A percentile compares a stretch with the other conserved stretches of the same genome.
Evolutionary conservation across 2,329 filamentous ascomycete genomes (phyloP).

Genomic region (Clonostachys byssicola): DNA sequence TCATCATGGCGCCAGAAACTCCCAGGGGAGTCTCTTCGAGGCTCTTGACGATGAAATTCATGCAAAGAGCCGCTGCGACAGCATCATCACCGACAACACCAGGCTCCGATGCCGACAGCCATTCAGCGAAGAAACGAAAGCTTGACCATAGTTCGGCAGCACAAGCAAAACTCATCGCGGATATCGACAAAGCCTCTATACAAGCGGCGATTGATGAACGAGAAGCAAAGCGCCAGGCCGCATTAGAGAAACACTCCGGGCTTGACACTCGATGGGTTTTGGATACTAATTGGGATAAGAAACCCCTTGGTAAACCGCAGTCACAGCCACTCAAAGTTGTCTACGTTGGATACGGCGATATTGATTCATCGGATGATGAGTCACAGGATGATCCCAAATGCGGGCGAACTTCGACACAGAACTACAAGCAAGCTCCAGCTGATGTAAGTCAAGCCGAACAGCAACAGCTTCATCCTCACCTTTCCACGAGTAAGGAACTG

Average conservation of each 20-base stretch:
- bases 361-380: constrained; percentile 34
- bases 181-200: constrained; percentile 55
- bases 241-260: constrained; percentile 57
- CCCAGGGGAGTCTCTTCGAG: constrained; percentile 76
- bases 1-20: constrained; percentile 43
- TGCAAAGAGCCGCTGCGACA: constrained; percentile 75
- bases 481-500: too few relatives aligned
- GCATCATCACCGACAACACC: constrained; percentile 25
- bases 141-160: constrained; percentile 26
- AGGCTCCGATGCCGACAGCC: constrained; percentile 43
- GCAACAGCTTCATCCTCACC: too few relatives aligned
- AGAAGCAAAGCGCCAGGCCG: constrained; percentile 59
- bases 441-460: too few relatives aligned
- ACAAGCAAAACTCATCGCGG: constrained; percentile 23
- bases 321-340: constrained; percentile 50
- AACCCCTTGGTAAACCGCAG: constrained; percentile 16
- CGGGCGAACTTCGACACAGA: constrained; percentile 29
- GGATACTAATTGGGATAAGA: constrained; percentile 33
- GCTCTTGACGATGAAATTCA: constrained; percentile 94
- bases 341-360: constrained; percentile 49
- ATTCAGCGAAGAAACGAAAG: constrained; percentile 61
- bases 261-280: constrained; percentile 75
- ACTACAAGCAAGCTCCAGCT: constrained; percentile 9
- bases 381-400: constrained; percentile 23
- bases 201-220: constrained; percentile 62